A percentile compares a stretch with the other conserved stretches of the same genome.
Conservation (phyloP, 208 protist genomes). For the Tritrichomonas foetus region DNA sequence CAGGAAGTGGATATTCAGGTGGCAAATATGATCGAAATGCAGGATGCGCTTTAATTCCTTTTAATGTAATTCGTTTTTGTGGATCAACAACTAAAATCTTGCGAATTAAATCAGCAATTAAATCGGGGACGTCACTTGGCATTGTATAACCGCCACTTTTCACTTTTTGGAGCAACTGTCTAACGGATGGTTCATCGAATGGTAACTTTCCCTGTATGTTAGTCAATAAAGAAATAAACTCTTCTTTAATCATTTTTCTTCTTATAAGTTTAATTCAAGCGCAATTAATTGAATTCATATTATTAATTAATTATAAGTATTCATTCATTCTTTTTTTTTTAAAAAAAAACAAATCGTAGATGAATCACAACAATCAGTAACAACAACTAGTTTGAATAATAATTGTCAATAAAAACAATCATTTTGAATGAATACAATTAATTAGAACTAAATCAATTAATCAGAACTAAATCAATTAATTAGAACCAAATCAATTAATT, state of each 20-base stretch:
- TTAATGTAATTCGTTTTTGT: not conserved
- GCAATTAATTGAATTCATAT: not conserved
- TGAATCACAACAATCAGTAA: too few relatives aligned
- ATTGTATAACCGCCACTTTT: not conserved
- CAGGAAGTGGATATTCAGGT: not conserved
- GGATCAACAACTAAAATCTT: not conserved
- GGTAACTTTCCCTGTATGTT: not conserved
- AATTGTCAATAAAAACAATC: too few relatives aligned
- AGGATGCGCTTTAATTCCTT: not conserved
- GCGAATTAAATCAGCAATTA: not conserved
- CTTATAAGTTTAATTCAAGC: too few relatives aligned
- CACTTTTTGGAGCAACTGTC: not conserved
- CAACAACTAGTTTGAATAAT: too few relatives aligned
- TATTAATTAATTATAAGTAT: not conserved
- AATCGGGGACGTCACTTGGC: not conserved
- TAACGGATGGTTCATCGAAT: not conserved
- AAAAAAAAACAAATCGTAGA: too few relatives aligned
- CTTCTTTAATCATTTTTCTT: too few relatives aligned
- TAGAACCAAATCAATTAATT: too few relatives aligned
- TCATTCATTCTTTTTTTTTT: not conserved
- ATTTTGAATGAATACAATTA: too few relatives aligned
- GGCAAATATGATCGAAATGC: not conserved
- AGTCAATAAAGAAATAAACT: too few relatives aligned
- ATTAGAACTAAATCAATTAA: too few relatives aligned
- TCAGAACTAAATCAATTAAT: too few relatives aligned